phyloP scores from a whole-genome alignment of 2,329 filamentous ascomycete genomes.

The Dactylella cylindrospora region DNA sequence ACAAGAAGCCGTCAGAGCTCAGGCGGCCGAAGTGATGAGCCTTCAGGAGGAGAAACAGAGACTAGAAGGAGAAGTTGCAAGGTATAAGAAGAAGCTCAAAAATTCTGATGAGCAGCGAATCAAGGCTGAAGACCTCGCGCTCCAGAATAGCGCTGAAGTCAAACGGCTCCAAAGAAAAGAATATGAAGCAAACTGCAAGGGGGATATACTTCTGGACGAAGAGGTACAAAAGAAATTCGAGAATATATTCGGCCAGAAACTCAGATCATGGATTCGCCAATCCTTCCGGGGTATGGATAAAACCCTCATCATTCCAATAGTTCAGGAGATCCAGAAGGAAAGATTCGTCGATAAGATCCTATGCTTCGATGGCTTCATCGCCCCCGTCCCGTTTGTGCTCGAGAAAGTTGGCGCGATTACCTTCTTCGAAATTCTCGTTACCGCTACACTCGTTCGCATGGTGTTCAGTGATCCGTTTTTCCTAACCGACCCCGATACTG shows the following conservation, averaged over 20 bases:
- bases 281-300: not conserved
- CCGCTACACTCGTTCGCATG: not conserved
- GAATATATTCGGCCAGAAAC: conserved; percentile 3
- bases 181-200: conserved; percentile 5
- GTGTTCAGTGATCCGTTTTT: conserved; percentile 14
- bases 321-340: not conserved
- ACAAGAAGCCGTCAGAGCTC: too few species aligned
- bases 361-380: not conserved
- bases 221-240: conserved; percentile 6
- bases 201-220: conserved; percentile 8
- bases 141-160: not conserved
- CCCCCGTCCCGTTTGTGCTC: not conserved
- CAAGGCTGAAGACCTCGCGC: not conserved
- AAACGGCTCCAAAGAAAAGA: conserved; percentile 8
- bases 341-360: not conserved
- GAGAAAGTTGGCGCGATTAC: not conserved
- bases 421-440: conserved; percentile 16
- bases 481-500: not conserved
- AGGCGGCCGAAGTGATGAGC: too few species aligned
- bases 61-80: not conserved
- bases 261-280: conserved; percentile 1
- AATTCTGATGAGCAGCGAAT: not conserved
- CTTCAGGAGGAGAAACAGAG: too few species aligned
- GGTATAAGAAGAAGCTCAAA: not conserved
- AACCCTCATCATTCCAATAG: not conserved